Percentiles rank a stretch among this genome's conserved stretches.
Evolutionary conservation across 108 stramenopile genomes (phyloP).

Genomic region (Bacterosira constricta): DNA sequence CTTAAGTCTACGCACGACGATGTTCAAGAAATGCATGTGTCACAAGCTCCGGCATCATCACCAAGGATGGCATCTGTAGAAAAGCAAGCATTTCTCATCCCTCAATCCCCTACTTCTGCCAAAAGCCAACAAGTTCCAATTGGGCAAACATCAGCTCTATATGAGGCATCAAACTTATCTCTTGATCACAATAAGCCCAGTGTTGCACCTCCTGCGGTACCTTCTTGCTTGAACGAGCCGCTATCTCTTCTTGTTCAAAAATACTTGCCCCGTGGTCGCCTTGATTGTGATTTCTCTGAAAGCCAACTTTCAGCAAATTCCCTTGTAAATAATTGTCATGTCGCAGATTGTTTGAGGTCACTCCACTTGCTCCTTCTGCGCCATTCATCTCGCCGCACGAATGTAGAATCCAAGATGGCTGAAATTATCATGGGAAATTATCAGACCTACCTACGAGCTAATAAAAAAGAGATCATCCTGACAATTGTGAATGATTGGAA

Average conservation of each 20-base stretch:
- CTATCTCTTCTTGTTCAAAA: conserved; percentile 68
- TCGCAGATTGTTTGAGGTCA: conserved; percentile 56
- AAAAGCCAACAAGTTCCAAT: neutral
- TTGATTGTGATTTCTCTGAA: neutral
- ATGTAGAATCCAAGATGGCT: conserved; percentile 58
- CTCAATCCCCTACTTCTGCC: neutral
- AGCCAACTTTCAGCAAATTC: neutral
- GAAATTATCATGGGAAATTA: conserved; percentile 65
- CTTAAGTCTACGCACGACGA: no score
- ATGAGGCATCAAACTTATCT: neutral
- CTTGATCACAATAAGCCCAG: no score
- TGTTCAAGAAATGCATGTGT: neutral
- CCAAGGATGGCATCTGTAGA: neutral
- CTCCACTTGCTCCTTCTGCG: conserved; percentile 71
- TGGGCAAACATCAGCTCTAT: neutral
- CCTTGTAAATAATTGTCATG: neutral
- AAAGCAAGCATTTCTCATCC: neutral
- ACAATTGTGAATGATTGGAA: conserved; percentile 65
- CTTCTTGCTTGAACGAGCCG: conserved; percentile 37
- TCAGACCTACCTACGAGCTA: conserved; percentile 42
- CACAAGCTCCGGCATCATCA: conserved; percentile 3
- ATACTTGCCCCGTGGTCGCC: conserved; percentile 71
- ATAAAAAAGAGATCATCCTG: conserved; percentile 49
- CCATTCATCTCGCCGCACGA: conserved; percentile 49
- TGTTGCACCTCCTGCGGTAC: conserved; percentile 1